These are phyloP conservation scores for Cyathus striatus DNA, from an alignment of 768 basidiomycete genomes.

Conservation along the genomic window DNA sequence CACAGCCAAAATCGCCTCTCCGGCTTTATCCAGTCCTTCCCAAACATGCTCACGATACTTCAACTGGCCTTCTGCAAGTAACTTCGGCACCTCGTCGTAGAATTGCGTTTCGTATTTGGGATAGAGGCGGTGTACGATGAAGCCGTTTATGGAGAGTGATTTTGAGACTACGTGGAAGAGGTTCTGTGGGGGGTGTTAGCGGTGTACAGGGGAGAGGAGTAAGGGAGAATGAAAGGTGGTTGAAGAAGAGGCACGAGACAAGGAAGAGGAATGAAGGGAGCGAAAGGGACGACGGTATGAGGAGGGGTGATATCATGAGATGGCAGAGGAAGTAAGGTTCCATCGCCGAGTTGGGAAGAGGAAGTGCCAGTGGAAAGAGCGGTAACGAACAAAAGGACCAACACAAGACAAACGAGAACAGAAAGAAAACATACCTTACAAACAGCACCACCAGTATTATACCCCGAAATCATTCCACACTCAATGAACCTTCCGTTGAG, in stretches of 20 bases:
- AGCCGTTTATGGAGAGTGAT: conserved; percentile 30
- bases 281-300: too few species aligned
- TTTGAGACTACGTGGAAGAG: conserved; percentile 32
- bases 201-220: too few species aligned
- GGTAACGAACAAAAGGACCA: too few species aligned
- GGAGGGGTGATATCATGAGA: too few species aligned
- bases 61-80: conserved; percentile 39
- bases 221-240: neutral
- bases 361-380: too few species aligned
- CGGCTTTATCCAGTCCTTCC: conserved; percentile 35
- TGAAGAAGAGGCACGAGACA: neutral
- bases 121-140: conserved; percentile 27
- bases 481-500: conserved; percentile 44
- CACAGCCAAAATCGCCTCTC: conserved; percentile 26
- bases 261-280: too few species aligned
- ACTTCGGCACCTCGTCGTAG: conserved; percentile 30
- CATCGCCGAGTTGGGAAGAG: too few species aligned
- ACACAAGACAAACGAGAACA: too few species aligned
- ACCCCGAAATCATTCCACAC: conserved; percentile 36
- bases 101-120: conserved; percentile 37
- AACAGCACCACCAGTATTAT: conserved; percentile 23
- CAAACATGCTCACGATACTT: conserved; percentile 42
- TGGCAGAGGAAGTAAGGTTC: too few species aligned
- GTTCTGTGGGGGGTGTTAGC: conserved; percentile 23
- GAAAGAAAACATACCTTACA: conserved; percentile 21